phyloP scores from a whole-genome alignment of 176 grass and related monocot species.

The Cenchrus purpureus region DNA sequence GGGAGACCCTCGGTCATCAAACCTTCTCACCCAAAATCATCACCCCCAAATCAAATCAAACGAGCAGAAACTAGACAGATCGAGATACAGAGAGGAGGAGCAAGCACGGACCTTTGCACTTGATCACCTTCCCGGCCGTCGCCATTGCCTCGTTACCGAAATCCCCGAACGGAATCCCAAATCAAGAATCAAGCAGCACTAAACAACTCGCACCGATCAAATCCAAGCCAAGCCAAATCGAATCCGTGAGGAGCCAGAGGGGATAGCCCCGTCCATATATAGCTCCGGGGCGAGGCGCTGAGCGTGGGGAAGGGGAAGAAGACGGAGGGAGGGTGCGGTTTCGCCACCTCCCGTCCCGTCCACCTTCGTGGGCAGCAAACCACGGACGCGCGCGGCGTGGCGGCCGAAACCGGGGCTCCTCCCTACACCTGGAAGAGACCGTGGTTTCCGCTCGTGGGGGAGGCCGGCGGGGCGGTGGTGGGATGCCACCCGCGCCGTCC shows the following conservation, averaged over 20 bases:
- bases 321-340: conserved; percentile 7
- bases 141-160: conserved; percentile 36
- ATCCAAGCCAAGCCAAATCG: not conserved
- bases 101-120: conserved; percentile 73
- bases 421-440: conserved; percentile 34
- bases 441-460: conserved; percentile 28
- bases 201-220: not conserved
- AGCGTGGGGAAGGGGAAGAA: not conserved
- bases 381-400: conserved; percentile 40
- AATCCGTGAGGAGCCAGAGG: not conserved
- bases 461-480: not conserved
- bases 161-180: not conserved
- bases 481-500: too few species aligned
- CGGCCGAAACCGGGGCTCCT: conserved; percentile 31
- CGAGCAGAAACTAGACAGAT: not conserved
- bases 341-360: not conserved
- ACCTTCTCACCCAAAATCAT: not conserved
- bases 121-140: conserved; percentile 76
- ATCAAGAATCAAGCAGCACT: not conserved
- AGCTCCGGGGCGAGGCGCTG: not conserved
- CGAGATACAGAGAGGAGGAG: not conserved
- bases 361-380: conserved; percentile 40
- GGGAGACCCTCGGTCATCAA: not conserved
- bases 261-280: conserved; percentile 21
- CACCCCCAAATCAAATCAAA: not conserved